These are phyloP conservation scores for Trichoderma oligosporum DNA, from an alignment of 2,329 filamentous ascomycete species.

Conservation along the genomic window DNA sequence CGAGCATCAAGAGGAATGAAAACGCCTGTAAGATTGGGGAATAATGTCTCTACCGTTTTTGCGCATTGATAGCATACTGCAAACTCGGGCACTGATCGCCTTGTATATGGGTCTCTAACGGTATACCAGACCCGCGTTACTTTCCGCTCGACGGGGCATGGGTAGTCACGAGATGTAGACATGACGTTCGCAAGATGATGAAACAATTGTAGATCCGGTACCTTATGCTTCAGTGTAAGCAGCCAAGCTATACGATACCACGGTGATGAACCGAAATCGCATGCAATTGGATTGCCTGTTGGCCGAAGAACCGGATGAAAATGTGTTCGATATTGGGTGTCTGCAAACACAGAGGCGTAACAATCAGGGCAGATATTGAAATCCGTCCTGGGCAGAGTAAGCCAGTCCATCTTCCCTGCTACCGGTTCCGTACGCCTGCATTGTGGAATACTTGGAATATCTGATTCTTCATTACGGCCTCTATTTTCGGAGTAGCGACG, in stretches of 20 bases:
- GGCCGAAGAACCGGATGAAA: constrained; percentile 59
- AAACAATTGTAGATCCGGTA: constrained; percentile 64
- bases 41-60: constrained; percentile 65
- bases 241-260: constrained; percentile 87
- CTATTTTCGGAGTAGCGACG: constrained; percentile 50
- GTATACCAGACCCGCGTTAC: constrained; percentile 69
- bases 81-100: constrained; percentile 65
- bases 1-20: constrained; percentile 55
- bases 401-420: constrained; percentile 70
- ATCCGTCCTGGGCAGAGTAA: constrained; percentile 66
- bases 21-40: constrained; percentile 66
- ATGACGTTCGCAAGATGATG: constrained; percentile 62
- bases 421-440: constrained; percentile 65
- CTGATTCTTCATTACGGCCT: constrained; percentile 22
- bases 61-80: constrained; percentile 72
- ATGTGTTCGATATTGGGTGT: constrained; percentile 62
- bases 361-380: constrained; percentile 84
- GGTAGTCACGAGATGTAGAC: constrained; percentile 46
- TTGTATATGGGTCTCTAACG: constrained; percentile 63
- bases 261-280: constrained; percentile 71
- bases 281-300: constrained; percentile 57
- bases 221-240: constrained; percentile 67
- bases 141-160: constrained; percentile 55
- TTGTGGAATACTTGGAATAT: constrained; percentile 49
- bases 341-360: constrained; percentile 64